phyloP scores from a whole-genome alignment of 108 stramenopile genomes.

The Nitzschia sp. region DNA sequence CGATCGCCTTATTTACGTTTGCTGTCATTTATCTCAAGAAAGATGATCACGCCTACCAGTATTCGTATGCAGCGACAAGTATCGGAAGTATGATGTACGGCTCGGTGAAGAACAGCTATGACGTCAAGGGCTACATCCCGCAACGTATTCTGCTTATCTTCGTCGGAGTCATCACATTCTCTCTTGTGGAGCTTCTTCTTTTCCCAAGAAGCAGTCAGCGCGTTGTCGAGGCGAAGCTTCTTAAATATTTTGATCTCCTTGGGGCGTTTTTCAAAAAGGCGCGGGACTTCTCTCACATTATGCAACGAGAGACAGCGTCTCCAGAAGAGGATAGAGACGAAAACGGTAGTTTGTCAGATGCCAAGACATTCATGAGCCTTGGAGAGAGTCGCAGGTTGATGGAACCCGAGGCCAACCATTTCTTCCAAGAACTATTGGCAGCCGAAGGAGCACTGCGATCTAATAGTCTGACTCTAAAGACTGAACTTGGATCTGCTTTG shows the following conservation, averaged over 20 bases:
- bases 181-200: conserved; percentile 39
- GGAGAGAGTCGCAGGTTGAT: not conserved
- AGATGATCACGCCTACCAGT: conserved; percentile 40
- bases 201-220: conserved; percentile 40
- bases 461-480: conserved; percentile 10
- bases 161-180: conserved; percentile 40
- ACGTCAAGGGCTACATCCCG: conserved; percentile 42
- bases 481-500: conserved; percentile 14
- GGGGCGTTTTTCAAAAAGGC: conserved; percentile 23
- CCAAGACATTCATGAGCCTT: not conserved
- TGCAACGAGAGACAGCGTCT: not conserved
- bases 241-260: conserved; percentile 38
- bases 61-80: conserved; percentile 42
- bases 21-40: conserved; percentile 35
- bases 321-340: not conserved
- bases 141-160: conserved; percentile 49
- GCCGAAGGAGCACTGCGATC: not conserved
- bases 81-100: conserved; percentile 50
- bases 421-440: not conserved
- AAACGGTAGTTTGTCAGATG: not conserved
- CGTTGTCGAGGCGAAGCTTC: conserved; percentile 32
- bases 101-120: conserved; percentile 27
- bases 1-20: conserved; percentile 39
- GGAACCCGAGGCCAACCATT: not conserved
- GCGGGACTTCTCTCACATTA: not conserved